Conservation (phyloP, 73 alveolate genomes). For the Paramecium octaurelia region DNA sequence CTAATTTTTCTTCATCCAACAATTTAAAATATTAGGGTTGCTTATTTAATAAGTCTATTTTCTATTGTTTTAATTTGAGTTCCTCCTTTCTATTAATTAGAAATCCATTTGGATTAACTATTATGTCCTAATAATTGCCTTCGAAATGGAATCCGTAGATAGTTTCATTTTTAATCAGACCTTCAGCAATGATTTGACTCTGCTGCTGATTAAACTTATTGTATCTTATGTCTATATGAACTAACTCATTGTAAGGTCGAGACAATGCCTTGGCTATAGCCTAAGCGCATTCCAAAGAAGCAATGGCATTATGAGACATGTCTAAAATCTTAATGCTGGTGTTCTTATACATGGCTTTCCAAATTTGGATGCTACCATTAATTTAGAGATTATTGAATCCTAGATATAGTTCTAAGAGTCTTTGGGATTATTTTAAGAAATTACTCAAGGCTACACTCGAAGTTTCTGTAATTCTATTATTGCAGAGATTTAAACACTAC, state of each 20-base stretch:
- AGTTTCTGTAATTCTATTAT: background rate
- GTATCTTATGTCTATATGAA: background rate
- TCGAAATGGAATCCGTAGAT: slow-evolving; percentile 24
- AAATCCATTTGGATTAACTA: background rate
- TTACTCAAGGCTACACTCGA: background rate
- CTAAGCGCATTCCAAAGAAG: background rate
- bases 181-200: background rate
- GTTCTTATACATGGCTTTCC: background rate
- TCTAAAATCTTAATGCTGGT: background rate
- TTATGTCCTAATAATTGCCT: background rate
- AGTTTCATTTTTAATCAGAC: background rate
- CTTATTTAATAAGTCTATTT: background rate
- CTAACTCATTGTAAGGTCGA: background rate
- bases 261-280: background rate
- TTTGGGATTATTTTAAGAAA: background rate
- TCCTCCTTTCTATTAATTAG: background rate
- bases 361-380: background rate
- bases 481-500: background rate
- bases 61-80: background rate
- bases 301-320: background rate
- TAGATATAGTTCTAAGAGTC: background rate
- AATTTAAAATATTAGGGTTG: background rate
- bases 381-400: background rate
- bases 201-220: background rate
- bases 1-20: background rate